Conservation (phyloP, 306 rosid genomes). For the Vachellia pachyceras region DNA sequence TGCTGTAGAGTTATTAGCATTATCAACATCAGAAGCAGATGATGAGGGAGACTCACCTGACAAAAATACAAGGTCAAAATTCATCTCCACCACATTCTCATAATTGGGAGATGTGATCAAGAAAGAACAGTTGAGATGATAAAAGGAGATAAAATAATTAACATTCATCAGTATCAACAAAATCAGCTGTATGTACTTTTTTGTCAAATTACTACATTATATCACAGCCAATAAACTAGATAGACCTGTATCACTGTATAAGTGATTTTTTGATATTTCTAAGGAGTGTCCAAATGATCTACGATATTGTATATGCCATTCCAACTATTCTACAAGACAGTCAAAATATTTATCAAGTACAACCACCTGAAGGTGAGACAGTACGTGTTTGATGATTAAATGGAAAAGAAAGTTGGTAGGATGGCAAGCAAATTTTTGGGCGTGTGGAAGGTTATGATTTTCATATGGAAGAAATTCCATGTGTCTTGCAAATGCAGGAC, state of each 20-base stretch:
- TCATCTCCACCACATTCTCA: conserved; percentile 34
- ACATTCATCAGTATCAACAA: background rate
- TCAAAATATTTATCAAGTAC: background rate
- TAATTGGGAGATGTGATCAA: background rate
- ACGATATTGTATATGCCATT: background rate
- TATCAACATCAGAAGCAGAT: conserved; percentile 98
- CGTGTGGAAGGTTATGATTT: conserved; percentile 16
- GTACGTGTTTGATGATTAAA: background rate
- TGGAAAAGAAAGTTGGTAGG: background rate
- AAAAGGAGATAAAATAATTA: conserved; percentile 24
- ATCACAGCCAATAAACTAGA: background rate
- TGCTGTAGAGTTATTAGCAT: conserved; percentile 75
- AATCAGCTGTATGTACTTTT: background rate
- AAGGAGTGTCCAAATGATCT: background rate
- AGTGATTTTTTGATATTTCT: background rate
- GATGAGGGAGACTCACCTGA: conserved; percentile 99
- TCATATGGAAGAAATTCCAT: conserved; percentile 11
- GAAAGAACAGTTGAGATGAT: background rate
- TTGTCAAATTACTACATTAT: background rate
- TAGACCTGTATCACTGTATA: background rate
- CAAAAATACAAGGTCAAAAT: conserved; percentile 43
- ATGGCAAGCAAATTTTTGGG: conserved; percentile 27
- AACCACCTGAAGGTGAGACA: background rate
- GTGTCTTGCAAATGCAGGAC: conserved; percentile 19
- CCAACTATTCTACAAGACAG: background rate